phyloP scores from a whole-genome alignment of 2,329 filamentous ascomycete genomes.

The Alternaria rosae region DNA sequence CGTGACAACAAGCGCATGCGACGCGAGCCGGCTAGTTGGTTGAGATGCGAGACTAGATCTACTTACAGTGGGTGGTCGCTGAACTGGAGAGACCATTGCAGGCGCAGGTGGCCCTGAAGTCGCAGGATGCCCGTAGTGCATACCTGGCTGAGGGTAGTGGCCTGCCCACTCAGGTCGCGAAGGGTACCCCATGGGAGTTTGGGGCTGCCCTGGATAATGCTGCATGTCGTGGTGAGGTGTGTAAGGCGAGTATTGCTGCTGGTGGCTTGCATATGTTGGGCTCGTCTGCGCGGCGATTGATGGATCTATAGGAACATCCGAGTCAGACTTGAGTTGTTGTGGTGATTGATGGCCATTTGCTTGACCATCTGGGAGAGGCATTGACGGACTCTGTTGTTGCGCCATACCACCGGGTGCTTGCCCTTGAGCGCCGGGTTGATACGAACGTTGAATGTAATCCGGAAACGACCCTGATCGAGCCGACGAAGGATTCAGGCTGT shows the following conservation, averaged over 20 bases:
- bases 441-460: conserved; percentile 83
- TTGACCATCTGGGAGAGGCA: conserved; percentile 81
- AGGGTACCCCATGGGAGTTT: conserved; percentile 67
- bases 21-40: background rate
- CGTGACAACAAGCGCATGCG: background rate
- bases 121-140: conserved; percentile 62
- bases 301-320: conserved; percentile 98
- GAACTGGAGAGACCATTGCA: conserved; percentile 66
- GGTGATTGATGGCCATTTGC: conserved; percentile 73
- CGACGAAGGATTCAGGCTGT: conserved; percentile 77
- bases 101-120: conserved; percentile 64
- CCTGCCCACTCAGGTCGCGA: conserved; percentile 74
- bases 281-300: conserved; percentile 92
- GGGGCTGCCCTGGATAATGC: conserved; percentile 70
- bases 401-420: conserved; percentile 90
- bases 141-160: conserved; percentile 59
- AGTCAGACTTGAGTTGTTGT: conserved; percentile 85
- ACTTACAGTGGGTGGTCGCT: conserved; percentile 69
- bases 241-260: conserved; percentile 85
- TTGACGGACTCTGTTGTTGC: conserved; percentile 98
- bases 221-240: conserved; percentile 85
- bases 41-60: background rate
- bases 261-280: conserved; percentile 80
- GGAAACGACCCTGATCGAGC: conserved; percentile 85
- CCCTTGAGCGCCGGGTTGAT: conserved; percentile 77